Percentiles rank a stretch among this genome's conserved stretches.
Conservation (phyloP, 2,329 filamentous ascomycete genomes). For the Penicillium verrucosum region DNA sequence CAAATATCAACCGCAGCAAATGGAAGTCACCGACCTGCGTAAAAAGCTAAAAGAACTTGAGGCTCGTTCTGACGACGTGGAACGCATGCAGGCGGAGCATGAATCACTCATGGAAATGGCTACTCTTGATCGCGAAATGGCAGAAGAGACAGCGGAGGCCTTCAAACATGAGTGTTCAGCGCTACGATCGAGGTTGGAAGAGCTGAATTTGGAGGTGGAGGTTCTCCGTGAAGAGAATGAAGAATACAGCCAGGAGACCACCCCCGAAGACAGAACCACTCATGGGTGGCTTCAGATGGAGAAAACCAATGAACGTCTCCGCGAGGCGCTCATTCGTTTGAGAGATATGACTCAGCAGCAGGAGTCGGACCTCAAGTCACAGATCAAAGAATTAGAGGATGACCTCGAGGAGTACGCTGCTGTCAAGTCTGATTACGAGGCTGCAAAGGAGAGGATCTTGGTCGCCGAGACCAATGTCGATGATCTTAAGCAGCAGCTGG, state of each 20-base stretch:
- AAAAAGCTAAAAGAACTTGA: conserved; percentile 76
- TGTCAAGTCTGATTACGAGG: conserved; percentile 67
- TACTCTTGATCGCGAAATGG: conserved; percentile 89
- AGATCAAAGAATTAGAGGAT: conserved; percentile 70
- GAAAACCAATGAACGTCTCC: conserved; percentile 79
- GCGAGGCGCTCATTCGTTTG: conserved; percentile 77
- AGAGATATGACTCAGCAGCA: conserved; percentile 84
- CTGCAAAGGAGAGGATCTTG: conserved; percentile 68
- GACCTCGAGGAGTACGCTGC: conserved; percentile 66
- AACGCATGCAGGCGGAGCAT: conserved; percentile 75
- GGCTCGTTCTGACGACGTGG: conserved; percentile 64
- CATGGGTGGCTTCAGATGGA: conserved; percentile 91
- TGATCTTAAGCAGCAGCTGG: conserved; percentile 85
- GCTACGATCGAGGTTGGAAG: conserved; percentile 72
- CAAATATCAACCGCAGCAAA: conserved; percentile 81
- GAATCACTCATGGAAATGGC: conserved; percentile 83
- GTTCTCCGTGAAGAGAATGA: conserved; percentile 82
- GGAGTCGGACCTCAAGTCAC: conserved; percentile 72
- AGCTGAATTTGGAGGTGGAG: conserved; percentile 83
- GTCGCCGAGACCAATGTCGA: conserved; percentile 73
- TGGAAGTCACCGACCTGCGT: conserved; percentile 73
- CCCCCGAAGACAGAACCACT: conserved; percentile 79
- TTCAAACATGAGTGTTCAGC: conserved; percentile 76
- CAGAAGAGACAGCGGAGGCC: conserved; percentile 84
- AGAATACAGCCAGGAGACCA: conserved; percentile 79